phyloP scores from a whole-genome alignment of 2,329 filamentous ascomycete genomes.

The Xylaria sp. region DNA sequence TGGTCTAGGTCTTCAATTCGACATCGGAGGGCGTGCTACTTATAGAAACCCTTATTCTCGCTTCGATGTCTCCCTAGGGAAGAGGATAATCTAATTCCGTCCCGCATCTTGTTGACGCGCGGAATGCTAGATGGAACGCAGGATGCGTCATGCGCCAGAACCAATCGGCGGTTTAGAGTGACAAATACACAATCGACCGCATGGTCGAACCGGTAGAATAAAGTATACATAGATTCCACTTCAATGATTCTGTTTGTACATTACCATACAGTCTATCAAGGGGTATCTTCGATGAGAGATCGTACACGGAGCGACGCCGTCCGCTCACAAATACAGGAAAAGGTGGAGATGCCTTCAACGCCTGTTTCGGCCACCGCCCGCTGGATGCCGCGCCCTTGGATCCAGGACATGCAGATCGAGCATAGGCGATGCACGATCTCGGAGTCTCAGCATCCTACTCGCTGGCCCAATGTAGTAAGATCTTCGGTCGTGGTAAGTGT shows the following conservation, averaged over 20 bases:
- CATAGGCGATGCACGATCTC: slow-evolving; percentile 2
- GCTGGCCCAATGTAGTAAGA: slow-evolving; percentile 4
- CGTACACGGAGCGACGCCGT: slow-evolving; percentile 30
- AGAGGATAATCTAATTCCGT: slow-evolving; percentile 16
- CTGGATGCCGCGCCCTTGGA: neutral
- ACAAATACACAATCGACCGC: neutral
- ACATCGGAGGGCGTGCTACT: neutral
- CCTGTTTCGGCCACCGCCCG: neutral
- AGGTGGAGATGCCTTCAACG: neutral
- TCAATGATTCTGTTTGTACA: slow-evolving; percentile 8
- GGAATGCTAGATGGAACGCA: neutral
- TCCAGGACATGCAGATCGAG: neutral
- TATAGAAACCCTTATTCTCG: neutral
- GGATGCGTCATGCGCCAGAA: neutral
- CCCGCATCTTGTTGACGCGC: neutral
- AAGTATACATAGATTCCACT: neutral
- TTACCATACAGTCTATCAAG: slow-evolving; percentile 21
- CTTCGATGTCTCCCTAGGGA: neutral
- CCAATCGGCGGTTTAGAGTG: neutral
- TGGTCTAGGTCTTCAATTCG: neutral
- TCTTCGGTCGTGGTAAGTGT: neutral
- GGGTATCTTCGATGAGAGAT: slow-evolving; percentile 36
- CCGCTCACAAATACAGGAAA: slow-evolving; percentile 26
- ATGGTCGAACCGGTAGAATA: neutral
- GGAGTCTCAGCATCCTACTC: slow-evolving; percentile 2